These are phyloP conservation scores for Podaxis sp. DNA, from an alignment of 768 basidiomycete genomes.

Conservation along the genomic window DNA sequence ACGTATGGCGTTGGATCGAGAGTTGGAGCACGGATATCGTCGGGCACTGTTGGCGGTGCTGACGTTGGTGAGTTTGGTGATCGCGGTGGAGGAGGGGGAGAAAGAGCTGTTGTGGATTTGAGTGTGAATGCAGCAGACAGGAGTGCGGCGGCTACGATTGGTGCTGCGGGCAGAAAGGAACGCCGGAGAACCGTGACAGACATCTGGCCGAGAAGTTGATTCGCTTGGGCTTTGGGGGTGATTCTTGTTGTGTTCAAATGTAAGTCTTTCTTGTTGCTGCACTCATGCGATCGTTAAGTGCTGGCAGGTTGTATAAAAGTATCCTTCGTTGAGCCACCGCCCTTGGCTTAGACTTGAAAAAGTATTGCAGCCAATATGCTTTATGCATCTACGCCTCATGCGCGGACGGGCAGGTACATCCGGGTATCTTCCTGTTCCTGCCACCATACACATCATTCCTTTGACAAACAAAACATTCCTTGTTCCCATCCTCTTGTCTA, in stretches of 20 bases:
- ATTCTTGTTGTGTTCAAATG: conserved; percentile 3
- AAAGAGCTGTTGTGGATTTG: conserved; percentile 16
- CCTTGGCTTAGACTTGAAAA: conserved; percentile 1
- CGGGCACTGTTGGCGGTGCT: conserved; percentile 31
- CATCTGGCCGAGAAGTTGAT: conserved; percentile 35
- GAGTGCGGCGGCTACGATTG: conserved; percentile 34
- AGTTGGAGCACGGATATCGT: conserved; percentile 39
- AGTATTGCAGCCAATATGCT: not conserved
- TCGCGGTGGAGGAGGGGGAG: conserved; percentile 15
- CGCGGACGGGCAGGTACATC: not conserved
- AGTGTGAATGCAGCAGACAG: conserved; percentile 37
- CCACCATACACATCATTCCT: not conserved
- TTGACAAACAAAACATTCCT: not conserved
- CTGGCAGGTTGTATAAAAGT: conserved; percentile 3
- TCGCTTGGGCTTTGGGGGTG: conserved; percentile 1
- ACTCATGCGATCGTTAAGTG: not conserved
- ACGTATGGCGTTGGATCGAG: conserved; percentile 28
- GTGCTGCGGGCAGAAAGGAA: conserved; percentile 29
- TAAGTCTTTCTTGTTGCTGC: conserved; percentile 7
- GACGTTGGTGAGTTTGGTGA: conserved; percentile 11
- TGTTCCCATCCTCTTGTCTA: not conserved
- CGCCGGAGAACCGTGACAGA: conserved; percentile 45
- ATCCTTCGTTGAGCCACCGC: not conserved
- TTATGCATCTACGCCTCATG: not conserved
- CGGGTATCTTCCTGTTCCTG: not conserved